Evolutionary conservation across 2,329 filamentous ascomycete genomes (phyloP).

Genomic region (Neodidymelliopsis sp.): DNA sequence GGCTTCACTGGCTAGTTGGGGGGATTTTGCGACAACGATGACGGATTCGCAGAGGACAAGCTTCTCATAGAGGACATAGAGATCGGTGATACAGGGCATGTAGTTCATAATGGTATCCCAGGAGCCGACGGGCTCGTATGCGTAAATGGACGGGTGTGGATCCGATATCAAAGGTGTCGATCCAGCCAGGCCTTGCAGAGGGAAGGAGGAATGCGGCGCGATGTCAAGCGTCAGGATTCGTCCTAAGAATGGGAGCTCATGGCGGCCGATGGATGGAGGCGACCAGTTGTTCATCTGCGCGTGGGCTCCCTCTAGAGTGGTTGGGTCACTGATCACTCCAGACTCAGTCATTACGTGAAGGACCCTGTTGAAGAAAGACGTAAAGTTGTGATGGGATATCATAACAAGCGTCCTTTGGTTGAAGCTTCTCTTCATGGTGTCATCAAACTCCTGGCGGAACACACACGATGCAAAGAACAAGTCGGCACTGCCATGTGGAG

Average conservation of each 20-base stretch:
- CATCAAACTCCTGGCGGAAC: conserved; percentile 53
- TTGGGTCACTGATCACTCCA: conserved; percentile 50
- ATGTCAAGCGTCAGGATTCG: conserved; percentile 49
- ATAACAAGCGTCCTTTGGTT: conserved; percentile 52
- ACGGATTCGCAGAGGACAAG: conserved; percentile 51
- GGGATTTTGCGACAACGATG: conserved; percentile 52
- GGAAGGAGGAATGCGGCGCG: conserved; percentile 51
- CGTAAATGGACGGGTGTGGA: conserved; percentile 46
- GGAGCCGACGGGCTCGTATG: conserved; percentile 50
- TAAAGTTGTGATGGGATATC: conserved; percentile 52
- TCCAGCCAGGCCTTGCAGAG: conserved; percentile 48
- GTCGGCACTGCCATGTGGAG: conserved; percentile 49
- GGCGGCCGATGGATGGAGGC: conserved; percentile 46
- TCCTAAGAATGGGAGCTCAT: conserved; percentile 51
- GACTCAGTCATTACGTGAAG: conserved; percentile 48
- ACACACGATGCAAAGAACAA: conserved; percentile 49
- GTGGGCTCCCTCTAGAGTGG: conserved; percentile 48
- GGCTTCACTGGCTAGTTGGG: conserved; percentile 51
- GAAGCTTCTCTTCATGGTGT: conserved; percentile 52
- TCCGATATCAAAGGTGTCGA: conserved; percentile 41
- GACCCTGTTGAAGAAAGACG: conserved; percentile 46
- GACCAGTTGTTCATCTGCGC: conserved; percentile 49
- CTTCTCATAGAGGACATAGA: conserved; percentile 52
- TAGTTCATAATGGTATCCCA: conserved; percentile 51
- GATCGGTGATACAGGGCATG: conserved; percentile 51